These are phyloP conservation scores for Rhodomyrtus tomentosa DNA, from an alignment of 345 rosid genomes.

Conservation along the genomic window DNA sequence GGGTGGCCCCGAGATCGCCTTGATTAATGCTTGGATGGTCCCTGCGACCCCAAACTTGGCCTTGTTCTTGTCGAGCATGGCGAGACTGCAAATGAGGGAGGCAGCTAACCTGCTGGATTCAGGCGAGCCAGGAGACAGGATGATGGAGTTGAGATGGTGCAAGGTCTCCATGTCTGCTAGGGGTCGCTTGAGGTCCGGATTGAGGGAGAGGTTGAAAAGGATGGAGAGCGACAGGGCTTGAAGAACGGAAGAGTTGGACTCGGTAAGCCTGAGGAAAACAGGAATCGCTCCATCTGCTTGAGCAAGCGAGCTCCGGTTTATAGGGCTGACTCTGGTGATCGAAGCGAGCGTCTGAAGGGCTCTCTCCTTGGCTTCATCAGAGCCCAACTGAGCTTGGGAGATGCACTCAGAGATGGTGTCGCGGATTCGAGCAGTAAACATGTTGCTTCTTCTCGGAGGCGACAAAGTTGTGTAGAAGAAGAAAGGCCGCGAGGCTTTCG, in stretches of 20 bases:
- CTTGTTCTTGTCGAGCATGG: conserved; percentile 60
- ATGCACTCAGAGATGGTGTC: conserved; percentile 19
- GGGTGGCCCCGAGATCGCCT: conserved; percentile 10
- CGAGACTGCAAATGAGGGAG: conserved; percentile 48
- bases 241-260: conserved; percentile 15
- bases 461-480: neutral
- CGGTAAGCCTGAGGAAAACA: conserved; percentile 19
- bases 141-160: conserved; percentile 28
- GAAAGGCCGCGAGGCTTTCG: neutral
- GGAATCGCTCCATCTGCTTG: conserved; percentile 29
- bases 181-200: conserved; percentile 33
- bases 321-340: conserved; percentile 35
- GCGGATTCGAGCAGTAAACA: conserved; percentile 16
- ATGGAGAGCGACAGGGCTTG: conserved; percentile 25
- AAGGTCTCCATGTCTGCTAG: conserved; percentile 41
- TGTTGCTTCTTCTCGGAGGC: neutral
- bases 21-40: conserved; percentile 25
- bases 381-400: conserved; percentile 18
- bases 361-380: conserved; percentile 20
- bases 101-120: conserved; percentile 25
- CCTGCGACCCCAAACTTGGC: conserved; percentile 58
- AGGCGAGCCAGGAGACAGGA: conserved; percentile 13
- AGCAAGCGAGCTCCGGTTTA: conserved; percentile 26
- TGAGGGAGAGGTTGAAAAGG: conserved; percentile 53
- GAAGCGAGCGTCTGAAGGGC: conserved; percentile 35